phyloP scores from a whole-genome alignment of 768 basidiomycete genomes.

The Mycena leptocephala region DNA sequence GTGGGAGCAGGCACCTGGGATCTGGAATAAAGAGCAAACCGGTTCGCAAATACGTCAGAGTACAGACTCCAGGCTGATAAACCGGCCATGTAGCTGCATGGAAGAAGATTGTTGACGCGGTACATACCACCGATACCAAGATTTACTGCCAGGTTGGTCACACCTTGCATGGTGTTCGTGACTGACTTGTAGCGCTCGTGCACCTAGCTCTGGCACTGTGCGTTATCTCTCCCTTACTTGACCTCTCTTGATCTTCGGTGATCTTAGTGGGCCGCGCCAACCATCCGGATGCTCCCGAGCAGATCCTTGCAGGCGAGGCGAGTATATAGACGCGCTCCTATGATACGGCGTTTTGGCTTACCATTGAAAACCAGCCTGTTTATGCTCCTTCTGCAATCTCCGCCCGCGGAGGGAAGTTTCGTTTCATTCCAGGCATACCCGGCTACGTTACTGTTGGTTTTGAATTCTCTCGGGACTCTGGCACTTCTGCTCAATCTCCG shows the following conservation, averaged over 20 bases:
- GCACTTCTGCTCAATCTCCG: background rate
- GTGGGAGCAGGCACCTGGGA: constrained; percentile 49
- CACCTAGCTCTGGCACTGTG: constrained; percentile 13
- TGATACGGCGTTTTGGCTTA: background rate
- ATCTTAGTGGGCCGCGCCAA: constrained; percentile 3
- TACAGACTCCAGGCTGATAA: background rate
- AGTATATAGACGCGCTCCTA: constrained; percentile 34
- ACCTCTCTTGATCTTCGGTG: background rate
- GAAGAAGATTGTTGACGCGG: constrained; percentile 61
- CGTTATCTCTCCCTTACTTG: background rate
- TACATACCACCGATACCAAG: constrained; percentile 60
- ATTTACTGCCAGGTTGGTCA: constrained; percentile 49
- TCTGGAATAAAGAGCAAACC: constrained; percentile 63
- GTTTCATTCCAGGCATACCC: constrained; percentile 43
- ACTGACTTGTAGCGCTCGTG: too few relatives aligned
- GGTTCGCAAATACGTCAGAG: background rate
- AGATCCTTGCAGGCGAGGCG: constrained; percentile 55
- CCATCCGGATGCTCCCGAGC: constrained; percentile 47
- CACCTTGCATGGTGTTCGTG: background rate
- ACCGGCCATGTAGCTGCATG: constrained; percentile 46
- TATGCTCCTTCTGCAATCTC: constrained; percentile 54
- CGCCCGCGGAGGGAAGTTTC: constrained; percentile 42
- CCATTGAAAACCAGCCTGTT: constrained; percentile 51
- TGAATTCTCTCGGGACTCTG: too few relatives aligned
- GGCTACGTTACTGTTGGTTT: constrained; percentile 40